These are phyloP conservation scores for Auricularia sp. DNA, from an alignment of 768 basidiomycete genomes.

Conservation along the genomic window DNA sequence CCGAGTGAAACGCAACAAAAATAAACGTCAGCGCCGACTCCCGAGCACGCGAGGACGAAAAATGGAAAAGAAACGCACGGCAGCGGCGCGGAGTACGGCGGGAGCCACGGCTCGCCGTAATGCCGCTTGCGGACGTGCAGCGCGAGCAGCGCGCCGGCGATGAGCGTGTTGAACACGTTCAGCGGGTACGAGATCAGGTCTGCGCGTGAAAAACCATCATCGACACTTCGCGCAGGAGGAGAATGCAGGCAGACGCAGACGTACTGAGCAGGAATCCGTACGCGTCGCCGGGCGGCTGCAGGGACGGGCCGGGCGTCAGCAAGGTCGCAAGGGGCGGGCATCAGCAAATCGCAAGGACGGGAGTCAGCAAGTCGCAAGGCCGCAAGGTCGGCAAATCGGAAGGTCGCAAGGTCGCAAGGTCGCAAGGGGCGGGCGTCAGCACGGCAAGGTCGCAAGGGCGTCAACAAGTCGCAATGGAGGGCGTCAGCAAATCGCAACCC, in stretches of 20 bases:
- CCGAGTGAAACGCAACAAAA: too few species aligned
- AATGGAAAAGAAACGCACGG: conserved; percentile 28
- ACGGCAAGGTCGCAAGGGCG: too few species aligned
- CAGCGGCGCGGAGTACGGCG: conserved; percentile 53
- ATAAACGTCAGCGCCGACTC: too few species aligned
- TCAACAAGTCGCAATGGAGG: too few species aligned
- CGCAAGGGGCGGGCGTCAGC: too few species aligned
- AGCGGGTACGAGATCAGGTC: conserved; percentile 46
- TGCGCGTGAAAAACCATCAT: conserved; percentile 14
- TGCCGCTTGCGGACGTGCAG: conserved; percentile 35
- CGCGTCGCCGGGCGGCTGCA: conserved; percentile 61
- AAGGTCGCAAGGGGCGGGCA: too few species aligned
- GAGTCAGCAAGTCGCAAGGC: conserved; percentile 27
- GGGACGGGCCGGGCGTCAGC: not conserved
- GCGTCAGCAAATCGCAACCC: too few species aligned
- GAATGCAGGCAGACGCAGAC: conserved; percentile 17
- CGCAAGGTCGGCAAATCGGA: conserved; percentile 22
- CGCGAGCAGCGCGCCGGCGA: conserved; percentile 55
- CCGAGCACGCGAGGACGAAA: conserved; percentile 34
- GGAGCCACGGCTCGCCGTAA: conserved; percentile 43
- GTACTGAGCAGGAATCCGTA: conserved; percentile 57
- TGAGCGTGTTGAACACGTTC: conserved; percentile 48
- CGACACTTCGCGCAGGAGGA: too few species aligned
- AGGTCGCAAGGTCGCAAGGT: too few species aligned
- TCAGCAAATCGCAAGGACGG: too few species aligned